Base-by-base conservation (phyloP, 768 basidiomycete genomes). In the Lepiota brunneoincarnata region DNA sequence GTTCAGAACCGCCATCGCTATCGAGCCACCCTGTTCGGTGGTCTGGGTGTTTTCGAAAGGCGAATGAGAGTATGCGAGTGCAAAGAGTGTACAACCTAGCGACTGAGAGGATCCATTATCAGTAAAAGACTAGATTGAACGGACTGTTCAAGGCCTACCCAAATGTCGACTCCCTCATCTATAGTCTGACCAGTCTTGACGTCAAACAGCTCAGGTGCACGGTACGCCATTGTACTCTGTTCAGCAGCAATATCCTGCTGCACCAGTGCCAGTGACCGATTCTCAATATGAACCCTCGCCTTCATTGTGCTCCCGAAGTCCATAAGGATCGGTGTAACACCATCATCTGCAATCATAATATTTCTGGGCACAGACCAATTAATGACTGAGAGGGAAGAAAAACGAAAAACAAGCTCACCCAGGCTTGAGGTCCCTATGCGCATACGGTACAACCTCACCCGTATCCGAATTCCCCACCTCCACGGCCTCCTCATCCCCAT, bases 171-270 rank as follows among this genome's bases (percentile, higher is more conserved):
- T 64, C 93, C 95, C 72, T 98, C 96, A 61, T 97, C 92, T 6
- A 98, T 71, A 0, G 76, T 82, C 37, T 80, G 74, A 20, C 91
- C 92, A 4, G 94, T 98, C 67, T 96, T 96, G 52, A 97, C 95
- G 62, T 99, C 97, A 66, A 98, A 99, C 18, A 99, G 76, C 65
- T 99, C 97, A 0, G 97, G 97, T 1, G 97, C 95, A 17, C 97
- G 86, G 63, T 96, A 99, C 0, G 97, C 91, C 97, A 99, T 98
- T 11, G 94, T 93, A 60, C 93, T 96, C 69, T 96, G 95, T 69
- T 99, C 97, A 15, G 93, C 93, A 2, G 97, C 97, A 58, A 96
- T 84, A 67, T 99, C 97, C 76, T 98, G 97, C 61, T 98, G 93
- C 15, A 89, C 63, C 42, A 99, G 69, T 0, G 97, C 97, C 67